A percentile compares a stretch with the other conserved stretches of the same genome.
Conservation (phyloP, 1,284 basidiomycete genomes). For the Cronartium quercuum region DNA sequence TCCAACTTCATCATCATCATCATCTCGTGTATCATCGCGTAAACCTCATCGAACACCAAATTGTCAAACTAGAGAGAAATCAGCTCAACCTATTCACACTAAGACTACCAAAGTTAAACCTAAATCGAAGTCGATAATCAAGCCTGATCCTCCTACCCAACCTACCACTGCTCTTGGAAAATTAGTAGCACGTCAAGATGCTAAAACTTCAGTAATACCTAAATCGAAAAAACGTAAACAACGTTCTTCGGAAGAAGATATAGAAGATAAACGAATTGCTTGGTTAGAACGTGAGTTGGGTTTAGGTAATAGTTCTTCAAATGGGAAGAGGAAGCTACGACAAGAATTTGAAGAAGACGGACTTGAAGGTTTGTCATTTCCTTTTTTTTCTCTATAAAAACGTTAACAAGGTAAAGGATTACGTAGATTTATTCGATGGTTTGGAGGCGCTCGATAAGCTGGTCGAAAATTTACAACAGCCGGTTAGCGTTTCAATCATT, state of each 20-base stretch:
- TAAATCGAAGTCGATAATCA: neutral
- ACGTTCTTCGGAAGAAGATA: conserved; percentile 14
- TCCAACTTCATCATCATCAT: neutral
- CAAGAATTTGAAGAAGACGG: conserved; percentile 37
- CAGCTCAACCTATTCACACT: neutral
- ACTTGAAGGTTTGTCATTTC: conserved; percentile 23
- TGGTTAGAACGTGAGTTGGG: conserved; percentile 37
- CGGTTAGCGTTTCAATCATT: neutral
- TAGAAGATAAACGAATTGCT: conserved; percentile 33
- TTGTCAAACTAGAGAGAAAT: neutral
- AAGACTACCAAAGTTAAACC: no score
- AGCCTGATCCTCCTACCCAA: neutral
- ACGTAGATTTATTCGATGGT: conserved; percentile 35
- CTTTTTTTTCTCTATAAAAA: no score
- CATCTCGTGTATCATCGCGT: neutral
- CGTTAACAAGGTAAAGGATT: no score
- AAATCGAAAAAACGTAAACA: conserved; percentile 4
- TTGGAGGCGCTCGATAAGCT: conserved; percentile 31
- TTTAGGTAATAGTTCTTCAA: neutral
- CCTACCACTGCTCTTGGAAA: conserved; percentile 13
- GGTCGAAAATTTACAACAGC: conserved; percentile 4
- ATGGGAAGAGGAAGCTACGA: conserved; percentile 28
- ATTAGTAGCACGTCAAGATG: conserved; percentile 5
- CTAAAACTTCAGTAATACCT: neutral
- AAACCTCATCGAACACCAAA: neutral